Conservation (phyloP, 768 basidiomycete genomes). For the Phylloporus arenicola region DNA sequence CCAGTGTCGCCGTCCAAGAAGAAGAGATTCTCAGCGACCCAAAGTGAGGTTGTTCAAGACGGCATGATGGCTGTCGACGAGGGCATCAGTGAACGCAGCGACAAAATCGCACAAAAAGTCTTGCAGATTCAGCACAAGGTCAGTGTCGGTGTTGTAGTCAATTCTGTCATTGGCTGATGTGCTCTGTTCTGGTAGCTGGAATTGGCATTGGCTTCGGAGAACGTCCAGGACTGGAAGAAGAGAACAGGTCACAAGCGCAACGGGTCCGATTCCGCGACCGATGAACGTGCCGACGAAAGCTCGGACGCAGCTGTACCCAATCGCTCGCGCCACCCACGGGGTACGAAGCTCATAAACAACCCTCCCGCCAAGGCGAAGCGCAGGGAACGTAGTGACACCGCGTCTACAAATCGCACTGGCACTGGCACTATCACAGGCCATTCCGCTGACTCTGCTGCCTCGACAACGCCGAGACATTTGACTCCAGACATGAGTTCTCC, state of each 20-base stretch:
- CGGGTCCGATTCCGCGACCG: conserved; percentile 27
- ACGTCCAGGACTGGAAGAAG: conserved; percentile 30
- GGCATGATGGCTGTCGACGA: conserved; percentile 85
- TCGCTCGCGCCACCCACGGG: conserved; percentile 38
- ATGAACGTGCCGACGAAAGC: conserved; percentile 54
- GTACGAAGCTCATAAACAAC: conserved; percentile 29
- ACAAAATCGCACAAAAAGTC: conserved; percentile 84
- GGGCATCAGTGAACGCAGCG: conserved; percentile 77
- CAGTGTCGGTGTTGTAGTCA: conserved; percentile 13
- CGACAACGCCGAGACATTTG: conserved; percentile 27
- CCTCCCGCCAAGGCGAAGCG: conserved; percentile 37
- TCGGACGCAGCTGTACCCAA: conserved; percentile 42
- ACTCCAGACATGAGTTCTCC: conserved; percentile 23
- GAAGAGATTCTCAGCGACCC: conserved; percentile 77
- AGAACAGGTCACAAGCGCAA: conserved; percentile 21
- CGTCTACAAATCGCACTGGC: conserved; percentile 55
- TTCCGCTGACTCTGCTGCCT: conserved; percentile 21
- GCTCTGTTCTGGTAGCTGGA: conserved; percentile 51
- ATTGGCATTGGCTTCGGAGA: conserved; percentile 62
- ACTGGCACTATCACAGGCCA: conserved; percentile 24
- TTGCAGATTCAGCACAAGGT: conserved; percentile 90
- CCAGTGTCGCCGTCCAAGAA: conserved; percentile 44
- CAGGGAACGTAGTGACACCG: conserved; percentile 52
- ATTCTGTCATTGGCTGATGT: conserved; percentile 4
- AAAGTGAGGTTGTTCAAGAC: conserved; percentile 59